phyloP scores from a whole-genome alignment of 345 rosid species.

The Gossypium arboreum region DNA sequence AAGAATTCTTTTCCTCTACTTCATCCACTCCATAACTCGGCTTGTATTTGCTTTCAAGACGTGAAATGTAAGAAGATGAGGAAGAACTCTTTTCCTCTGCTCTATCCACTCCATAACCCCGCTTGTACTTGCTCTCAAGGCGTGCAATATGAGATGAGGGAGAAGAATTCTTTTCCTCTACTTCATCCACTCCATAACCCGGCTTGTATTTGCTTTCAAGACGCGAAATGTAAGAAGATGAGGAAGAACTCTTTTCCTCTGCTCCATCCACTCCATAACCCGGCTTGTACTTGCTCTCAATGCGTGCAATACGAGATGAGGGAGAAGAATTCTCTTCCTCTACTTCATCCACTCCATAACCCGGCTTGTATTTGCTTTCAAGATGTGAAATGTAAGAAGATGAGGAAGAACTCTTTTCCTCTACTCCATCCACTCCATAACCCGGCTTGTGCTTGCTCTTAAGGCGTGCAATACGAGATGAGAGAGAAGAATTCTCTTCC shows the following conservation, averaged over 20 bases:
- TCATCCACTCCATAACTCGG: background rate
- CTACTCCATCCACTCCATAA: background rate
- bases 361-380: too few relatives aligned
- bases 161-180: background rate
- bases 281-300: background rate
- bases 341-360: too few relatives aligned
- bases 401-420: background rate
- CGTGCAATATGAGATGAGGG: background rate
- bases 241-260: background rate
- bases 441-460: background rate
- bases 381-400: too few relatives aligned
- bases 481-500: background rate
- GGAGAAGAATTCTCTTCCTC: background rate
- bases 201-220: background rate
- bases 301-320: background rate
- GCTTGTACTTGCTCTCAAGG: background rate
- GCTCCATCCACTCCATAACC: background rate
- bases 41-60: too few relatives aligned
- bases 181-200: background rate
- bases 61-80: too few relatives aligned
- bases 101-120: background rate
- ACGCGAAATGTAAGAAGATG: background rate
- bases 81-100: too few relatives aligned
- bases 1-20: background rate
- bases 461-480: background rate